These are phyloP conservation scores for Barnettozyma pratensis DNA, from an alignment of 805 yeast species.

Conservation along the genomic window DNA sequence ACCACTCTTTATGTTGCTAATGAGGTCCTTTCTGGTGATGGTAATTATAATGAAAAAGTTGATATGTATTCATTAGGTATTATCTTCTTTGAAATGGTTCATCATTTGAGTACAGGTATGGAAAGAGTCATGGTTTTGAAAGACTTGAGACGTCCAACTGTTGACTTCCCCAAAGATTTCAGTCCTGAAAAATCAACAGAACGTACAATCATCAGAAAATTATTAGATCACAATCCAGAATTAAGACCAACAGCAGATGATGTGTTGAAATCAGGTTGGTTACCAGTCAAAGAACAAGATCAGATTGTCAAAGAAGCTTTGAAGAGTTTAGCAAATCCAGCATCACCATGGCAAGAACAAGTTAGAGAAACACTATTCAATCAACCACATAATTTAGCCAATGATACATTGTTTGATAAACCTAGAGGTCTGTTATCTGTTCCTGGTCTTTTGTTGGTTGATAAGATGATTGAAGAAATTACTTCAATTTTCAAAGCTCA, in stretches of 20 bases:
- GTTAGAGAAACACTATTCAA: slow-evolving; percentile 82
- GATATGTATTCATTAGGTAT: slow-evolving; percentile 95
- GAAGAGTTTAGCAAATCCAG: slow-evolving; percentile 78
- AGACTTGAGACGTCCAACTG: slow-evolving; percentile 49
- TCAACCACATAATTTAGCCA: slow-evolving; percentile 80
- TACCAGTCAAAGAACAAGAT: slow-evolving; percentile 89
- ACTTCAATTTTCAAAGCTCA: slow-evolving; percentile 65
- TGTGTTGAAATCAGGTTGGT: slow-evolving; percentile 70
- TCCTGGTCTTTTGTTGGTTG: slow-evolving; percentile 51
- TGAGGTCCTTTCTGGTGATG: slow-evolving; percentile 72
- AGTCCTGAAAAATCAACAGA: slow-evolving; percentile 50
- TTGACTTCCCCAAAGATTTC: slow-evolving; percentile 72
- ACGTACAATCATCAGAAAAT: slow-evolving; percentile 55
- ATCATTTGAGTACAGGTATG: slow-evolving; percentile 83
- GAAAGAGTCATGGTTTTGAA: slow-evolving; percentile 78
- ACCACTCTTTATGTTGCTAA: slow-evolving; percentile 90
- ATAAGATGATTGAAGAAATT: slow-evolving; percentile 56
- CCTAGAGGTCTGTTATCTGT: slow-evolving; percentile 24
- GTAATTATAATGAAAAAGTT: slow-evolving; percentile 85
- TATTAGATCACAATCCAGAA: slow-evolving; percentile 75
- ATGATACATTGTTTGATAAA: slow-evolving; percentile 77
- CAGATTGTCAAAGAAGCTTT: slow-evolving; percentile 85
- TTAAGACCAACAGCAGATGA: slow-evolving; percentile 76
- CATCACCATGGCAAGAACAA: slow-evolving; percentile 92
- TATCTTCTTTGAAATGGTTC: slow-evolving; percentile 93